Base-by-base conservation (phyloP, 768 basidiomycete genomes). In the Tulasnella sp. region DNA sequence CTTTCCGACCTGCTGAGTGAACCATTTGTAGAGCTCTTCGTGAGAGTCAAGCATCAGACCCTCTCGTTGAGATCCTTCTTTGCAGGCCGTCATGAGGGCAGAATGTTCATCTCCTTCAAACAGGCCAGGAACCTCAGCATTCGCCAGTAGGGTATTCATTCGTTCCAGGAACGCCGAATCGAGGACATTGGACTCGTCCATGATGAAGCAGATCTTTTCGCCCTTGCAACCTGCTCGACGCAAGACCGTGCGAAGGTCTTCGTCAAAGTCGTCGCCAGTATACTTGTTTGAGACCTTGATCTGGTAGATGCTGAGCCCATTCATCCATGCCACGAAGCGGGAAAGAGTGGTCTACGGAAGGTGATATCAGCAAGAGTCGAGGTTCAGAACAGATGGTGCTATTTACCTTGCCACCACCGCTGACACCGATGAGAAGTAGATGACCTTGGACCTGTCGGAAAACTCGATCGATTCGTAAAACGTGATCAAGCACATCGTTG, bases 241-340 rank as follows among this genome's bases (percentile, higher is more conserved):
- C 38, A 99, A 83, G 4, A 99, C 96, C 0, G 84, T 89, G 43
- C 96, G 84, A 47, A 99, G 77, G 70, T 99, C 96, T 64, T 99
- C 95, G 65, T 99, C 96, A 66, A 99, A 99, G 71, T 99, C 96
- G 15, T 95, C 94, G 23, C 90, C 94, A 1, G 92, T 96, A 70
- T 99, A 99, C 70, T 93, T 95, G 76, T 98, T 99, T 23, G 95
- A 97, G 3, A 98, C 96, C 70, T 98, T 98, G 78, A 99, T 96
- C 70, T 99, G 96, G 80, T 96, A 99, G 65, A 99, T 94, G 69
- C 89, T 96, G 56, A 99, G 76, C 45, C 96, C 96, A 67, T 99
- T 99, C 85, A 99, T 97, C 96, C 96, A 99, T 0, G 96, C 96
- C 26, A 99, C 96, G 70, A 99, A 99, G 49, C 96, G 85, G 41